Conservation (phyloP, 192 early-diverging fungal species). For the Rhizoclosmatium globosum region DNA sequence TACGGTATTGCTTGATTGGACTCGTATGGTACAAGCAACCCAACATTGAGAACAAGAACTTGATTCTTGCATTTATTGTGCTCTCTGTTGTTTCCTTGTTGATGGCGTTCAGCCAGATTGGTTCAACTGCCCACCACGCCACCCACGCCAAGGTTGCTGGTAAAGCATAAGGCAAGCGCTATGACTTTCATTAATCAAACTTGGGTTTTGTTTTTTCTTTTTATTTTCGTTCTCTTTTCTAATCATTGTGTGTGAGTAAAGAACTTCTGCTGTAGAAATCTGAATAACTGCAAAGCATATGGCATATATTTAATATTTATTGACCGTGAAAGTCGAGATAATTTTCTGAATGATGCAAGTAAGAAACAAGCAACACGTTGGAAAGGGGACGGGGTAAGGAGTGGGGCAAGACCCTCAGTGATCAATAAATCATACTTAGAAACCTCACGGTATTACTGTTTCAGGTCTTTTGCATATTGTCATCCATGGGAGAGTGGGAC, state of each 20-base stretch:
- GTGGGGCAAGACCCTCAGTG: not conserved
- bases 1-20: conserved; percentile 43
- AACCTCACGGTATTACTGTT: not conserved
- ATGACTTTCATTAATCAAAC: not conserved
- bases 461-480: not conserved
- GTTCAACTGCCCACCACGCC: not conserved
- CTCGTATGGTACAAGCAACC: conserved; percentile 43
- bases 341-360: too few species aligned
- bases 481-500: too few species aligned
- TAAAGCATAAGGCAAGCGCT: not conserved
- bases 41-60: not conserved
- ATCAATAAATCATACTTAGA: conserved; percentile 6
- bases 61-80: conserved; percentile 1
- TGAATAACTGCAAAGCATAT: not conserved
- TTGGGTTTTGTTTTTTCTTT: not conserved
- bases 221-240: not conserved
- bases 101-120: conserved; percentile 1
- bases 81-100: not conserved
- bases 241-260: not conserved
- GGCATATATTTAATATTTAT: not conserved
- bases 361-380: not conserved
- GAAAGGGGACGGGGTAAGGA: not conserved
- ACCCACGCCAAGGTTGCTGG: not conserved
- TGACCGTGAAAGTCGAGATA: too few species aligned
- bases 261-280: not conserved